Conservation (phyloP, 75 land plant genomes). For the Azolla pinnata region DNA sequence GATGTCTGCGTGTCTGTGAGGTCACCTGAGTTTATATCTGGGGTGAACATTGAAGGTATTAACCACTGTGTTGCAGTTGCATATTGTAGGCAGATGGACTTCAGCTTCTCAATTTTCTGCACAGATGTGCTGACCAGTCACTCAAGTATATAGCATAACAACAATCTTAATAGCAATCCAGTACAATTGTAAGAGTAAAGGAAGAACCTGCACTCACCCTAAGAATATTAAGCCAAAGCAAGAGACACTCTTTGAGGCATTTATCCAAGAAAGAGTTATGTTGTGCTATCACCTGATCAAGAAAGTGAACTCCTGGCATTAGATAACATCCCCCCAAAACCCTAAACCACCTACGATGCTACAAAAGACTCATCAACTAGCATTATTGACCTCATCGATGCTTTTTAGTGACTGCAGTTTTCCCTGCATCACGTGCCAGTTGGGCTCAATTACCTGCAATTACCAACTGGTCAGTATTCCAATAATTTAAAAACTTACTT, state of each 20-base stretch:
- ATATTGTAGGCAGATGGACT: constrained; percentile 79
- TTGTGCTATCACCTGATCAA: constrained; percentile 83
- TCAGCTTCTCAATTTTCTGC: constrained; percentile 87
- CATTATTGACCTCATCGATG: constrained; percentile 72
- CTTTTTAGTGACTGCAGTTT: constrained; percentile 73
- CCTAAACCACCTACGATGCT: neutral
- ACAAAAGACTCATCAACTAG: neutral
- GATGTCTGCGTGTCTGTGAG: neutral
- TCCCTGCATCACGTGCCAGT: constrained; percentile 92
- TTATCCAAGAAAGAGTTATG: constrained; percentile 94
- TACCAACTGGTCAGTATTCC: neutral
- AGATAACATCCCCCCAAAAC: neutral
- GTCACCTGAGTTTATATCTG: constrained; percentile 13
- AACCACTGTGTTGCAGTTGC: constrained; percentile 84
- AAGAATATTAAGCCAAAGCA: constrained; percentile 74
- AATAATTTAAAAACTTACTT: neutral
- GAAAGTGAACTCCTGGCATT: too few species aligned
- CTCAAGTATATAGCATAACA: too few species aligned
- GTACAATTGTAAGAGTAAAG: too few species aligned
- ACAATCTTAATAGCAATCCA: too few species aligned
- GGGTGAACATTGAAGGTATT: constrained; percentile 55
- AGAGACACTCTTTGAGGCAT: constrained; percentile 90
- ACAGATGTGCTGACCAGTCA: too few species aligned
- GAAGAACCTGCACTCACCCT: constrained; percentile 43
- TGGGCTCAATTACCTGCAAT: constrained; percentile 90